Conservation (phyloP, 371 early-diverging fungal genomes). For the Rhizopus arrhizus region DNA sequence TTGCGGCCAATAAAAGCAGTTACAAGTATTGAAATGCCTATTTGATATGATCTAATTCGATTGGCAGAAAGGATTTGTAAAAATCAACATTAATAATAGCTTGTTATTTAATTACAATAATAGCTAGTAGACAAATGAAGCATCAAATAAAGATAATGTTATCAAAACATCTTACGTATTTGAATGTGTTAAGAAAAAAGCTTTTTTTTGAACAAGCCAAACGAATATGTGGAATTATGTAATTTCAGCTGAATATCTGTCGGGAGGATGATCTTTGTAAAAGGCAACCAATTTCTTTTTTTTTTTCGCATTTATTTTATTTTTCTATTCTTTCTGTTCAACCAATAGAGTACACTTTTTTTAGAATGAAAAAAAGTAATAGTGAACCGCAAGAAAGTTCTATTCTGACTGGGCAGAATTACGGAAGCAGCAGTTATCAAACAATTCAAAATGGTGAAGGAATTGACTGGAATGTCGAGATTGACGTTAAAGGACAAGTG, state of each 20-base stretch:
- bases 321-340: background rate
- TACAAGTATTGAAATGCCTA: too few species aligned
- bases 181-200: too few species aligned
- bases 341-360: background rate
- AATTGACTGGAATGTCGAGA: conserved; percentile 27
- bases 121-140: too few species aligned
- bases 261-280: background rate
- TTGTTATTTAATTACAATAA: too few species aligned
- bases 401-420: background rate
- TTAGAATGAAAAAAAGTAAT: background rate
- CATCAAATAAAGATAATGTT: too few species aligned
- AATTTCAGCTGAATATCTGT: background rate
- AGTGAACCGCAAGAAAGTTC: background rate
- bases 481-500: conserved; percentile 39
- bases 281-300: background rate
- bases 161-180: too few species aligned
- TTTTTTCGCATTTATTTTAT: background rate
- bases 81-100: too few species aligned
- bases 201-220: too few species aligned
- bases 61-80: too few species aligned
- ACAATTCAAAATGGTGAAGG: background rate
- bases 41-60: too few species aligned
- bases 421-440: background rate
- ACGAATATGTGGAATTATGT: background rate
- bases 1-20: too few species aligned